Evolutionary conservation across 768 basidiomycete species (phyloP).

Genomic region (Chalciporus sphaerocephalus): DNA sequence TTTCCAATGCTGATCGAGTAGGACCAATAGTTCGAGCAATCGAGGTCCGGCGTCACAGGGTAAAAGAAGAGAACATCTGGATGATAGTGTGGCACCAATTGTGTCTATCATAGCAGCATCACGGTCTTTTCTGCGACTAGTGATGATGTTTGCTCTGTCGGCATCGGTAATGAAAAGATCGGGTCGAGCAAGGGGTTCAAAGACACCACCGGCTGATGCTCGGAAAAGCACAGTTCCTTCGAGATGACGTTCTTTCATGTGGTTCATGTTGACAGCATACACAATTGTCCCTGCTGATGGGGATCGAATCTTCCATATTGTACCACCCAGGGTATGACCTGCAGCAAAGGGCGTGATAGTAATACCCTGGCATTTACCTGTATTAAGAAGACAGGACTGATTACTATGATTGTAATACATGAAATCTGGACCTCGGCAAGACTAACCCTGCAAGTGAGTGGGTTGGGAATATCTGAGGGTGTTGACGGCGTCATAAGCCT

Average conservation of each 20-base stretch:
- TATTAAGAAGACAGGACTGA: neutral
- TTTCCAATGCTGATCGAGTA: slow-evolving; percentile 97
- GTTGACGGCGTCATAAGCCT: slow-evolving; percentile 88
- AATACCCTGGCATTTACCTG: slow-evolving; percentile 87
- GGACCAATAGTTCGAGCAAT: slow-evolving; percentile 90
- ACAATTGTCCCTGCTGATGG: slow-evolving; percentile 94
- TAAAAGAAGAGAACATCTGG: slow-evolving; percentile 77
- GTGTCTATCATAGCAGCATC: slow-evolving; percentile 88
- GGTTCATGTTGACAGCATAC: slow-evolving; percentile 93
- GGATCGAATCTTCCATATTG: slow-evolving; percentile 98
- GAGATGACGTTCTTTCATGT: slow-evolving; percentile 92
- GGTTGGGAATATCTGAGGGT: slow-evolving; percentile 94
- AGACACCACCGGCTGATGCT: slow-evolving; percentile 68
- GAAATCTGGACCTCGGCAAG: slow-evolving; percentile 1
- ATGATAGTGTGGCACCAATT: slow-evolving; percentile 79
- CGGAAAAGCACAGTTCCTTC: slow-evolving; percentile 88
- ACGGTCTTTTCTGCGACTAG: slow-evolving; percentile 84
- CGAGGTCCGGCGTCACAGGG: slow-evolving; percentile 94
- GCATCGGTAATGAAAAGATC: slow-evolving; percentile 94
- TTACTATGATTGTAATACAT: slow-evolving; percentile 6
- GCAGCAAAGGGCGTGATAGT: slow-evolving; percentile 95
- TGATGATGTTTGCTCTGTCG: slow-evolving; percentile 75
- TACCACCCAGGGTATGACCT: slow-evolving; percentile 93
- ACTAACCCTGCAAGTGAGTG: slow-evolving; percentile 85
- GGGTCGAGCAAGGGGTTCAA: slow-evolving; percentile 82